Base-by-base conservation (phyloP, 345 rosid species). In the Sapria himalayana region DNA sequence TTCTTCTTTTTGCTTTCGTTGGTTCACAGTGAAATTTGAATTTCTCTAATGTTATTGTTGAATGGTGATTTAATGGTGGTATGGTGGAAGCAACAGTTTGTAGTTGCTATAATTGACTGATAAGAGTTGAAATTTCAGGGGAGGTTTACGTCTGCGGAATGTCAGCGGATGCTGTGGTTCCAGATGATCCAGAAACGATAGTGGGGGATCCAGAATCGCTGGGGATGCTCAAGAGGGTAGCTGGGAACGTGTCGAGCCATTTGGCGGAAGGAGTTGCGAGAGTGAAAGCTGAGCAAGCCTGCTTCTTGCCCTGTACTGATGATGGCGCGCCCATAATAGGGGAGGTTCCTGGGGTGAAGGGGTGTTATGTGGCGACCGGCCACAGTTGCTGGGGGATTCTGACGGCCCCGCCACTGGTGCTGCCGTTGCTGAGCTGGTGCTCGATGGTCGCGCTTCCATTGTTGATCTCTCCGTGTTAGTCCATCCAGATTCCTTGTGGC, bases 361-460 rank as follows among this genome's bases (percentile, higher is more conserved):
- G 78, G 4, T 78, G 93, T 55, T 86, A 61, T 39, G 81, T 78
- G 19, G 94, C 69, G 8, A 74, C 93, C 0, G 91, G 97, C 16
- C 97, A 86, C 46, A 69, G 62, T 50, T 86, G 93, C 48, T 78
- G 94, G 94, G 97, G 94, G 0, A 78, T 86, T 48, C 68, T 86
- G 3, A 86, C 48, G 94, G 78, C 53, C 94, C 89, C 0, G 82
- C 82, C 3, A 86, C 94, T 2, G 94, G 97, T 3, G 78, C 76
- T 52, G 78, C 97, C 7, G n/a, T 81, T 48, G 71, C 97, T 15
- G 82, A 78, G 63, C 78, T 81, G 41, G 70, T 81, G 33, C 48
- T 76, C 11, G 82, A 76, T 15, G 92, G 82, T 4, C 35, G 42
- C 29, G 68, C 93, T 19, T 57, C 39, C 45, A 50, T 64, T 40